Conservation (phyloP, 176 grass and related monocot genomes). For the Carex parvula region DNA sequence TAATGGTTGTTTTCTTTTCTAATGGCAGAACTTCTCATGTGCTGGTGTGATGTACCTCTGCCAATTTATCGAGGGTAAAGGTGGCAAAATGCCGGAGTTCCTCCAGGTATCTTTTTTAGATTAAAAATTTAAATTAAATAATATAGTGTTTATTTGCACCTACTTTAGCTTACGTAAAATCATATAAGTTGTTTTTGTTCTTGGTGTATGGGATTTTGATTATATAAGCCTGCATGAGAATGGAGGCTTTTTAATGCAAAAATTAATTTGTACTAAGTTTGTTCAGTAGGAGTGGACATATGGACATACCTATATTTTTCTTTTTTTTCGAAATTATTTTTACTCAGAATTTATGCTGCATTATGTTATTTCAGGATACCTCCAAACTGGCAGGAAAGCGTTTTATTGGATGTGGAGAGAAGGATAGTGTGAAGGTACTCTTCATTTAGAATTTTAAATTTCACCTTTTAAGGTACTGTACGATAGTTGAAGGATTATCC, state of each 20-base stretch:
- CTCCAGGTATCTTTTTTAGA: constrained; percentile 26
- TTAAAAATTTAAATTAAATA: not conserved
- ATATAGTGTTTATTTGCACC: not conserved
- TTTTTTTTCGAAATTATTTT: not conserved
- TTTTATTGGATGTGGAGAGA: constrained; percentile 27
- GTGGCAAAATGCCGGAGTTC: constrained; percentile 81
- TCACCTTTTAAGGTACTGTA: not conserved
- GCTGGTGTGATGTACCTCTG: constrained; percentile 96
- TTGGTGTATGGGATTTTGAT: constrained; percentile 4
- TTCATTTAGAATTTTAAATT: not conserved
- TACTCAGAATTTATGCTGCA: not conserved
- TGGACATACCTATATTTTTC: too few species aligned
- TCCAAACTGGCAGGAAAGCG: constrained; percentile 26
- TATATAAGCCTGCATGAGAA: not conserved
- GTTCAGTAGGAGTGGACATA: not conserved
- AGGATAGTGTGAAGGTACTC: constrained; percentile 33
- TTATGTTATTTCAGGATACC: constrained; percentile 30
- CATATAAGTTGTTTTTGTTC: not conserved
- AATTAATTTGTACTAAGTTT: not conserved
- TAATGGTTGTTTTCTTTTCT: not conserved
- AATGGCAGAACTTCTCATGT: constrained; percentile 73
- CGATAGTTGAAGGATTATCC: not conserved
- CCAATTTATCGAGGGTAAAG: constrained; percentile 88
- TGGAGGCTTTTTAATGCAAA: not conserved
- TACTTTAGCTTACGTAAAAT: not conserved